Evolutionary conservation across 352 stramenopile genomes (phyloP), one percentile per base, ranked within the genome.

Genomic region (Globisporangium iwayamae): DNA sequence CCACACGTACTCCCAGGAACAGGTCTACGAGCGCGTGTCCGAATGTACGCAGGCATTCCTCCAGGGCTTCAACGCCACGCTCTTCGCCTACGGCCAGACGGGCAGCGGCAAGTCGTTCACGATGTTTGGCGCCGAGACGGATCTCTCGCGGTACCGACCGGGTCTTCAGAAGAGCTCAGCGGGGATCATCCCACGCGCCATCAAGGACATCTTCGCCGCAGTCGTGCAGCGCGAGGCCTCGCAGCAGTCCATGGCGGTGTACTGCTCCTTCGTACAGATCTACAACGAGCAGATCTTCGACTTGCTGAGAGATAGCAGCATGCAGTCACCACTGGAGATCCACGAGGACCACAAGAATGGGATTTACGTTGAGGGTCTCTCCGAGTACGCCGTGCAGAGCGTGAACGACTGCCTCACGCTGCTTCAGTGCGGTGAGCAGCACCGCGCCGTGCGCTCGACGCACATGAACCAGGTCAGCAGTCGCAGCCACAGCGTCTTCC

Each of bases 251-350:
- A 71, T 72, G 39, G 70, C 70, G 22, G 71, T 95, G 0, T 96
- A 85, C 46, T 96, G 85, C 62, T 94, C 83, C 2, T 96, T 96
- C 52, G 82, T 93, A 22, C 90, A 97, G 70, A 91, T 97, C 62
- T 97, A 96, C 79, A 98, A 98, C 62, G 92, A 98, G 51, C 81
- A 96, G 59, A 77, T 96, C 20, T 97, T 90, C 56, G 91, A 98
- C 57, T 59, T 98, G 43, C 65, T 97, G 47, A 76, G 90, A 14
- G 92, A 98, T 59, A 80, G 76, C 25, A 72, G 79, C 39, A 93
- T 94, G 82, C 69, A 78, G 38, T 73, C 67, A 2, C 84, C 85
- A 1, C 64, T 96, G 9, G 80, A 92, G 32, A 97, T 98, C 57
- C 87, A 87, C 64, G 89, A 97, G 68, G 82, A 95, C 66, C 65